phyloP scores from a whole-genome alignment of 352 stramenopile species.

The Pythium vanterpoolii region DNA sequence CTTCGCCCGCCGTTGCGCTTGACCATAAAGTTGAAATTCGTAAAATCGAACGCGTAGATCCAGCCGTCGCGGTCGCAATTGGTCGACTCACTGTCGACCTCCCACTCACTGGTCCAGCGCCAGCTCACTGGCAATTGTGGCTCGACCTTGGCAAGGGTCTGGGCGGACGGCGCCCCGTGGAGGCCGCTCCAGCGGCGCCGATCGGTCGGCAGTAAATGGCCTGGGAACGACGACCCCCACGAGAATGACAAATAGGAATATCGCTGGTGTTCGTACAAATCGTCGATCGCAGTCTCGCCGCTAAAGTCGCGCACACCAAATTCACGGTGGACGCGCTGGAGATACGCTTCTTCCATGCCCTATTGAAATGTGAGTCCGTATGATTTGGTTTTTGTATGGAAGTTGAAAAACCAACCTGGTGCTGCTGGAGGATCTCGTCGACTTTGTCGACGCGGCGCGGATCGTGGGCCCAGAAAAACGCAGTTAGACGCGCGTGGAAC shows the following conservation, averaged over 20 bases:
- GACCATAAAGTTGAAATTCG: constrained; percentile 68
- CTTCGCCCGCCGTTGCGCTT: constrained; percentile 54
- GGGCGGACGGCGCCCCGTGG: constrained; percentile 55
- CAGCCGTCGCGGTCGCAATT: constrained; percentile 68
- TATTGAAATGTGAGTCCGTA: constrained; percentile 5
- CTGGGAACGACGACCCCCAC: constrained; percentile 63
- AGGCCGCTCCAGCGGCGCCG: constrained; percentile 55
- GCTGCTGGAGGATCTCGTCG: constrained; percentile 45
- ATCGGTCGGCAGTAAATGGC: constrained; percentile 67
- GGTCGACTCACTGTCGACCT: constrained; percentile 41
- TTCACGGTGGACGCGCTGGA: constrained; percentile 59
- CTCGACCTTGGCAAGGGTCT: constrained; percentile 54
- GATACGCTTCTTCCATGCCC: constrained; percentile 52
- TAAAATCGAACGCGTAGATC: constrained; percentile 80
- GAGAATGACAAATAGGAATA: constrained; percentile 80
- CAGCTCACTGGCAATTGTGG: constrained; percentile 63
- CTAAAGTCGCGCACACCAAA: constrained; percentile 70
- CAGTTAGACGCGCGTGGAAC: constrained; percentile 38
- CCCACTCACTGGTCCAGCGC: constrained; percentile 63
- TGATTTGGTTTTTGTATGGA: background rate
- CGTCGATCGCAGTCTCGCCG: constrained; percentile 61
- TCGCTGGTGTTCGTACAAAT: constrained; percentile 78
- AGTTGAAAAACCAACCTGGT: constrained; percentile 27
- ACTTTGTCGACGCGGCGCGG: constrained; percentile 63
- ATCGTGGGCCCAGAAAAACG: constrained; percentile 75